Conservation (phyloP, 148 eudicot genomes). For the Amaranthus palmeri region DNA sequence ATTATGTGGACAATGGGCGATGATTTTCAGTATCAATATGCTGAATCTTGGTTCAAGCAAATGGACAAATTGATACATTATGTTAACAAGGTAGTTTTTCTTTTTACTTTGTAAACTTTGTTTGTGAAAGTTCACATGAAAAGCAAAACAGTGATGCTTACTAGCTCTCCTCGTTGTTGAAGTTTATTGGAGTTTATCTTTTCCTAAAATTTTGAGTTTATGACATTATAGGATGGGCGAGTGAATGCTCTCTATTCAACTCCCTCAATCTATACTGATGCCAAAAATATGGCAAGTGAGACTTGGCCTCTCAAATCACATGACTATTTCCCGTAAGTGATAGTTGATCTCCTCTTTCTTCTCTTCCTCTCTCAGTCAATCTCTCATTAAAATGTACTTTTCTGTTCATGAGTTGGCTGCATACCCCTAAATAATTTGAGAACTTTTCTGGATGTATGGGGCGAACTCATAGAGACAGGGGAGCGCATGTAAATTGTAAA, state of each 20-base stretch:
- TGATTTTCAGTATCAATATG: slow-evolving; percentile 83
- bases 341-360: neutral
- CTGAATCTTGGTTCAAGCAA: slow-evolving; percentile 91
- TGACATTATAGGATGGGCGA: slow-evolving; percentile 68
- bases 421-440: no score
- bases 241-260: slow-evolving; percentile 86
- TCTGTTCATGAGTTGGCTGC: neutral
- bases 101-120: neutral
- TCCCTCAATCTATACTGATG: slow-evolving; percentile 83
- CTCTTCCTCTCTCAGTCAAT: neutral
- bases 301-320: slow-evolving; percentile 74
- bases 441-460: no score
- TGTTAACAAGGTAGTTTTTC: slow-evolving; percentile 58
- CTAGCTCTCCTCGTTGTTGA: neutral
- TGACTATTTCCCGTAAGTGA: slow-evolving; percentile 87
- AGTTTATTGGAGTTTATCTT: neutral
- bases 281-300: slow-evolving; percentile 58
- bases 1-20: slow-evolving; percentile 99
- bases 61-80: slow-evolving; percentile 90
- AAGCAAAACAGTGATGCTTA: neutral
- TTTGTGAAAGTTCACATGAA: neutral
- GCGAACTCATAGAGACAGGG: no score
- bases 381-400: neutral
- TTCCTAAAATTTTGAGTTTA: neutral
- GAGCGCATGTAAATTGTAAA: no score